phyloP scores from a whole-genome alignment of 768 basidiomycete genomes.

The Roridomyces roridus region DNA sequence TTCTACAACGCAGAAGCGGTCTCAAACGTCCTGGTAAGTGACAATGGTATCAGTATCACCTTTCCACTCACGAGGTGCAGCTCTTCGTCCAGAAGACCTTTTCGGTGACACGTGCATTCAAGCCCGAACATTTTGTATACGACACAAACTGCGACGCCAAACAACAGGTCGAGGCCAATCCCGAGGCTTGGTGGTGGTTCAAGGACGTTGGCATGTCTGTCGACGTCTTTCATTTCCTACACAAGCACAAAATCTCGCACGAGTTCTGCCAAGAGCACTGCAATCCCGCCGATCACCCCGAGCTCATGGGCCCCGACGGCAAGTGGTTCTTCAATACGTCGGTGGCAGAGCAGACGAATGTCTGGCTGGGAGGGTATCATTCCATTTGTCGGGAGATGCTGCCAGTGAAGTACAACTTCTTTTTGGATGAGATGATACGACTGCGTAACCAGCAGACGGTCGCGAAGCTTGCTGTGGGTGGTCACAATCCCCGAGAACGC shows the following conservation, averaged over 20 bases:
- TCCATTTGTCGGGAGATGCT: slow-evolving; percentile 40
- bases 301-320: slow-evolving; percentile 9
- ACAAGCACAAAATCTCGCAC: slow-evolving; percentile 21
- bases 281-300: slow-evolving; percentile 10
- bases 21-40: slow-evolving; percentile 24
- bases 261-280: slow-evolving; percentile 16
- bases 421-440: slow-evolving; percentile 47
- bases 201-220: slow-evolving; percentile 14
- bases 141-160: slow-evolving; percentile 21
- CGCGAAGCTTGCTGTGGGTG: too few species aligned
- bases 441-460: too few species aligned
- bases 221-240: slow-evolving; percentile 22
- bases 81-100: slow-evolving; percentile 21
- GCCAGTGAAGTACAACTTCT: slow-evolving; percentile 36
- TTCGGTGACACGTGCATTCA: slow-evolving; percentile 30
- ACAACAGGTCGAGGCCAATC: slow-evolving; percentile 11
- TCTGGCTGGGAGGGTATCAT: slow-evolving; percentile 41
- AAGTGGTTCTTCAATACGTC: slow-evolving; percentile 40
- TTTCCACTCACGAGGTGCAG: too few species aligned
- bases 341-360: slow-evolving; percentile 41
- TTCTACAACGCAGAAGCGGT: slow-evolving; percentile 26
- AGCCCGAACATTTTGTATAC: slow-evolving; percentile 30
- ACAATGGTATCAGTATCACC: too few species aligned
- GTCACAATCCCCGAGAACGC: too few species aligned
- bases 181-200: slow-evolving; percentile 3